These are phyloP conservation scores for Kickxella alabastrina DNA, from an alignment of 192 early-diverging fungal species.

Conservation along the genomic window DNA sequence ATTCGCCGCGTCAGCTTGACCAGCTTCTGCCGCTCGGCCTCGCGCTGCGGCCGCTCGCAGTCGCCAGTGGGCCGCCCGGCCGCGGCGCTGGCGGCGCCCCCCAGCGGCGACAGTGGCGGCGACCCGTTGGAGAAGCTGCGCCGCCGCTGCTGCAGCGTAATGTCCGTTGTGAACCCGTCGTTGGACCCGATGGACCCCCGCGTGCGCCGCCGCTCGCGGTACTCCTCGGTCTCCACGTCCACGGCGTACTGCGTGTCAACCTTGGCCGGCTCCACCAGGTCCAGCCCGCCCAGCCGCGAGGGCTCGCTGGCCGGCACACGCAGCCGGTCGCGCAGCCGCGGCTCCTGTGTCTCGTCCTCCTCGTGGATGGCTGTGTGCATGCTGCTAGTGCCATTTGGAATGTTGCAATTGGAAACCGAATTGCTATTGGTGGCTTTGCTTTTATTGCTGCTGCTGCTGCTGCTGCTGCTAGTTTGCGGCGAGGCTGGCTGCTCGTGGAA, in stretches of 20 bases:
- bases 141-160: conserved; percentile 4
- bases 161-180: conserved; percentile 18
- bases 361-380: background rate
- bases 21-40: conserved; percentile 26
- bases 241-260: conserved; percentile 35
- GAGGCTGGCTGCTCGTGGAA: conserved; percentile 4
- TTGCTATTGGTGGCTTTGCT: background rate
- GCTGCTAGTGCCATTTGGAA: background rate
- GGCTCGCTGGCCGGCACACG: conserved; percentile 34
- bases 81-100: background rate
- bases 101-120: background rate
- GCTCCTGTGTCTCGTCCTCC: no score
- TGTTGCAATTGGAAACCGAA: no score
- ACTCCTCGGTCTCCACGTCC: conserved; percentile 35
- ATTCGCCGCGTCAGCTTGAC: conserved; percentile 34
- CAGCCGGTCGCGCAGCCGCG: conserved; percentile 27
- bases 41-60: no score
- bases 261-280: conserved; percentile 47
- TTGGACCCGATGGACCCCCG: conserved; percentile 28
- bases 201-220: conserved; percentile 27
- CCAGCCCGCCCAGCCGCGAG: conserved; percentile 33
- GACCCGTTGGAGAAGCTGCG: conserved; percentile 4
- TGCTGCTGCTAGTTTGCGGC: background rate
- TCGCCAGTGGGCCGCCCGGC: background rate
- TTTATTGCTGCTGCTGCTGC: background rate